Evolutionary conservation across 805 yeast genomes (phyloP), one percentile per base, ranked within the genome.

Genomic region (Teunomyces pallodes): DNA sequence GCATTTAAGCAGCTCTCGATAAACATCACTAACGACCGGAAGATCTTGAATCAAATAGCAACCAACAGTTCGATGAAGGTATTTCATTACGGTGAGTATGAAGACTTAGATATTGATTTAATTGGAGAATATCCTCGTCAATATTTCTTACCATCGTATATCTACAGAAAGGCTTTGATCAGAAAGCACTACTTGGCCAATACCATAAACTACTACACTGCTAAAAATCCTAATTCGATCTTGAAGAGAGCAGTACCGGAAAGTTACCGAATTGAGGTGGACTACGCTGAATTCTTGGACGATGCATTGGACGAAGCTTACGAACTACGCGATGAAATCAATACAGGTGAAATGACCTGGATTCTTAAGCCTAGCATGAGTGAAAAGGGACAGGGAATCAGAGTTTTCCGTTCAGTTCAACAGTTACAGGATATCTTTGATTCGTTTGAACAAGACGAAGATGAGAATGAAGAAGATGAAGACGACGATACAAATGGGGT

Each of bases 351-450:
- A 16, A 81, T 79, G 54, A 80, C 85, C 42, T 92, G 95, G 91
- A 94, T 94, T 33, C 75, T 94, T 62, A 94, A 94, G 62, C 99
- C 99, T 12, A 84, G 96, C 54, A 90, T 94, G 97, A 87, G 96
- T 59, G 99, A 94, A 62, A 85, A 92, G 62, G 99, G 96, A 9
- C 97, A 94, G 63, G 99, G 99, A 0, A 92, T 94, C 43, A 72
- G 96, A 35, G 67, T 94, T 0, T 94, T 94, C 70, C 76, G 76
- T 46, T 83, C 90, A 0, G 74, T 89, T 31, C 88, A 83, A 7
- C 94, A 90, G 58, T 71, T 94, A 43, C 97, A 91, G 64, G 77
- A 67, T 3, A 84, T 92, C 3, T 92, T 94, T 64, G 87, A 94
- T 57, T 82, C 86, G 2, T 90, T 90, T 64, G 97, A 91, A 56